Base-by-base conservation (phyloP, 495 filamentous ascomycete species). In the Trichoderma virens region DNA sequence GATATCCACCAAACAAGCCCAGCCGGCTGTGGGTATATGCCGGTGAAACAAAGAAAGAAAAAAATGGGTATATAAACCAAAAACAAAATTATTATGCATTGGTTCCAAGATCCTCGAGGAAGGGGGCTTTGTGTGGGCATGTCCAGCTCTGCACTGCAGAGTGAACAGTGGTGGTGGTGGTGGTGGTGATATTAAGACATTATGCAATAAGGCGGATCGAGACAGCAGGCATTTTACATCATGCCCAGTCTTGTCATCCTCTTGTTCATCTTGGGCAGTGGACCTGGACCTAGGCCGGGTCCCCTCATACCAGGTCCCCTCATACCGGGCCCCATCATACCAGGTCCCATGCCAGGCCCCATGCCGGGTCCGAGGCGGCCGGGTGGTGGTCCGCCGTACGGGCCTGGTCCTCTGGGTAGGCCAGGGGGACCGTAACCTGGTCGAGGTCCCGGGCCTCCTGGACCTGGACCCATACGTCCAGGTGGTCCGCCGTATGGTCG, bases 201-300 rank as follows among this genome's bases (percentile, higher is more conserved):
- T 61, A 11, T 51, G 59, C 64, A n/a, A 30, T 11, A 56, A 30
- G 51, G 13, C 25, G 11, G 51, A 56, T 31, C 4, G 3, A 14
- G 25, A n/a, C 23, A 8, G 25, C 25, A n/a, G 23, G 25, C 51
- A 27, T 14, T 56, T 74, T 68, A 89, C 85, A 93, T 90, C 88
- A 94, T 94, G 81, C 93, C 93, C 69, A 96, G 73, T 75, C 84
- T 83, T 64, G 92, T 96, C 70, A 88, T 93, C 65, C 92, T 79
- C 72, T 92, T 86, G 78, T 94, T 90, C 71, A 81, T 78, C 70
- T 72, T 73, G n/a, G 74, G 79, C 34, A 20, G 60, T 8, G 30
- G 28, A 20, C 64, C 61, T 20, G 66, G 62, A 27, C 68, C 71
- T 60, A 63, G 41, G 35, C 65, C 65, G 27, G 65, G 65, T 11